Base-by-base conservation (phyloP, 768 basidiomycete genomes). In the Russula earlei region DNA sequence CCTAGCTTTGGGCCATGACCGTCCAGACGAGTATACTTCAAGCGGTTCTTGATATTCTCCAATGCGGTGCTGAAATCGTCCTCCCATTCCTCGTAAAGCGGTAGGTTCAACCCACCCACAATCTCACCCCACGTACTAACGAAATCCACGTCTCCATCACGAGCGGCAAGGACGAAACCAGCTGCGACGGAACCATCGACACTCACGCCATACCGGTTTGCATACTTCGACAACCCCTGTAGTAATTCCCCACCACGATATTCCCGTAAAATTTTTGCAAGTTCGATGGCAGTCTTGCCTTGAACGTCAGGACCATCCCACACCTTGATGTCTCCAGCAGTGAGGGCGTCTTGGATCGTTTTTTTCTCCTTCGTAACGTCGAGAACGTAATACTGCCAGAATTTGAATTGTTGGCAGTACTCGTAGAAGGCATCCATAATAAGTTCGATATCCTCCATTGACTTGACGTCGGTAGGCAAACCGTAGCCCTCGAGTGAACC, bases 361-460 rank as follows among this genome's bases (percentile, higher is more conserved):
- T 72, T 74, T 61, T 77, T 81, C 68, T 94, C 89, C 24, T 75
- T 70, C 37, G 73, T 71, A 11, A 82, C 76, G 65, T 97, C 85
- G 48, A 98, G 75, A 19, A 94, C 87, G 67, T 98, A 99, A 73
- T 85, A 99, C 65, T 98, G 87, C 91, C 91, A 99, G 20, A 98
- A 70, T 24, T 89, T 76, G 49, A 86, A 81, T 2, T 71, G 73
- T 56, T 85, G 79, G 59, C 92, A 64, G 25, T 78, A 74, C 10
- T 75, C 68, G 40, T 77, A 67, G 60, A 98, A 82, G 22, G 84
- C 85, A 19, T 67, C 64, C 43, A 87, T 74, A 57, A 99, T 75
- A 3, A 66, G 65, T 51, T 84, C 75, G 53, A 99, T 69, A 66
- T 99, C 95, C 40, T 71, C 63, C 47, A 80, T 71, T 0, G 83